Base-by-base conservation (phyloP, 768 basidiomycete genomes). In the Tephrocybe sp. region DNA sequence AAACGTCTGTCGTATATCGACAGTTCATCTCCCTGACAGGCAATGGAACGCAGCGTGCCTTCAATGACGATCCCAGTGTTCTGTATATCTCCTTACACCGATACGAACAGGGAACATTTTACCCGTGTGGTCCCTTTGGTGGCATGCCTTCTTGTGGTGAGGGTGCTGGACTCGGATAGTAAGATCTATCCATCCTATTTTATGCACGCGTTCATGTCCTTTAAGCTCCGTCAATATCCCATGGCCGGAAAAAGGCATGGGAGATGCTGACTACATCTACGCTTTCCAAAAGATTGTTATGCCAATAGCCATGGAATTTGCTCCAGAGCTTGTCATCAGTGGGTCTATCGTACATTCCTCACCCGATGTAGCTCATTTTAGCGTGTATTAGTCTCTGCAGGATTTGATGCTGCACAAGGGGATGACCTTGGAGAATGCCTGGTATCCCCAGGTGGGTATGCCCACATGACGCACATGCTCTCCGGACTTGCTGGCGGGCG, bases 391-490 rank as follows among this genome's bases (percentile, higher is more conserved):
- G 97, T 99, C 62, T 98, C 96, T 7, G 93, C 97, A 15, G 97
- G 97, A 3, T 99, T 98, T 63, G 97, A 99, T 62, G 97, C 97
- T 8, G 97, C 97, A 0, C 81, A 79, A 24, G 97, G 97, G 3
- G 97, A 99, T 62, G 83, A 85, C 32, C 78, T 99, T 3, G 97
- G 97, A 30, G 88, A 88, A 70, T 98, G 95, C 61, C 75, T 84
- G 58, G 95, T 99, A 53, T 80, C 90, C 4, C 97, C 97, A 0
- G 80, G 85, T 15, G 97, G 95, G 4, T 99, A 93, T 66, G 93
- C 93, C 0, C 97, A 98, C 61, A 98, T 99, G 95, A 97, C 97
- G 5, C 90, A 98, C 63, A 96, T 99, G 93, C 77, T 99, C 8
- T 81, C 85, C 34, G 84, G 88, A 18, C 75, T 99, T 15, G 96